Conservation (phyloP, 371 early-diverging fungal genomes). For the Capillidium rhysosporum region DNA sequence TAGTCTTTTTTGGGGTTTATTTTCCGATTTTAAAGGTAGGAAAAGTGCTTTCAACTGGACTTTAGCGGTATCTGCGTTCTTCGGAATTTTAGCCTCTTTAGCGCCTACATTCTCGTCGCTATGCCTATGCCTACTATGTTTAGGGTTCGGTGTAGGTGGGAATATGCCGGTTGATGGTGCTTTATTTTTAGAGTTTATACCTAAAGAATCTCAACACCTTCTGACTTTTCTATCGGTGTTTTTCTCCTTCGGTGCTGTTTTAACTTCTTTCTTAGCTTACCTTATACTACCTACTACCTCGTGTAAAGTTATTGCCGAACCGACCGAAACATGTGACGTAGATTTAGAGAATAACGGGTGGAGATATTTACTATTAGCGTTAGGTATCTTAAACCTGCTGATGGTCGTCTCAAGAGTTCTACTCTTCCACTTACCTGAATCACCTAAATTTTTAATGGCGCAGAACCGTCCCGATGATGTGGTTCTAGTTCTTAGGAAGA, state of each 20-base stretch:
- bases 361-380: constrained; percentile 39
- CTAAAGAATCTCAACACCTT: constrained; percentile 50
- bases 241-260: constrained; percentile 65
- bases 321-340: constrained; percentile 21
- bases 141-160: constrained; percentile 74
- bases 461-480: constrained; percentile 46
- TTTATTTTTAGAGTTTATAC: constrained; percentile 64
- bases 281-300: neutral
- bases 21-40: constrained; percentile 57
- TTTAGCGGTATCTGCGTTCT: constrained; percentile 42
- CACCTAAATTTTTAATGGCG: constrained; percentile 56
- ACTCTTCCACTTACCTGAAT: constrained; percentile 48
- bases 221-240: constrained; percentile 69
- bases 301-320: constrained; percentile 30
- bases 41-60: constrained; percentile 60
- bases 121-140: constrained; percentile 35
- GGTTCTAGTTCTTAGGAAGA: constrained; percentile 39
- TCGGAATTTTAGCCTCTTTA: constrained; percentile 46
- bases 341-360: constrained; percentile 44
- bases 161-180: constrained; percentile 81
- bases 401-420: constrained; percentile 49
- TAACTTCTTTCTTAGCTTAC: constrained; percentile 39
- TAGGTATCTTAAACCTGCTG: constrained; percentile 30
- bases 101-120: constrained; percentile 37
- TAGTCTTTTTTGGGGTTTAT: constrained; percentile 59